Percentiles rank a stretch among this genome's conserved stretches.
phyloP scores from a whole-genome alignment of 352 stramenopile species.

The Pythium catenulatum region DNA sequence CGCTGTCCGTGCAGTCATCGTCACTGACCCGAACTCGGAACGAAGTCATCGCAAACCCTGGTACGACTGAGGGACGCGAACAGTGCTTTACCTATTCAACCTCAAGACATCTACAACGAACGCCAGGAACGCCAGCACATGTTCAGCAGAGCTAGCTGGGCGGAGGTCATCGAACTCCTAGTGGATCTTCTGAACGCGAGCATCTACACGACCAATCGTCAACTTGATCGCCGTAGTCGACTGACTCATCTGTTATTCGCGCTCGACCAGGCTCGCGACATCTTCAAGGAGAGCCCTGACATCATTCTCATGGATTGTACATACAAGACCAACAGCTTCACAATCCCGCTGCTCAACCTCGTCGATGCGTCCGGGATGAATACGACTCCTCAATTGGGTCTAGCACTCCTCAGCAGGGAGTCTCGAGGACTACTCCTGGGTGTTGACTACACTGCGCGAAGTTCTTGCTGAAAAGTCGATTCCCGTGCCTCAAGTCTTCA shows the following conservation, averaged over 20 bases:
- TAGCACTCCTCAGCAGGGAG: neutral
- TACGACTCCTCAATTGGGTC: constrained; percentile 44
- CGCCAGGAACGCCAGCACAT: too few relatives aligned
- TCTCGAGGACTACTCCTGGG: constrained; percentile 23
- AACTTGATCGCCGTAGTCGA: too few relatives aligned
- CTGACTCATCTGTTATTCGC: neutral
- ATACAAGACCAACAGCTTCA: constrained; percentile 43
- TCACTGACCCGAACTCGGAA: too few relatives aligned
- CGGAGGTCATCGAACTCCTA: too few relatives aligned
- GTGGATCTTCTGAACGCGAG: too few relatives aligned
- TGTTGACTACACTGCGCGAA: neutral
- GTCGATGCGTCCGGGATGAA: constrained; percentile 36
- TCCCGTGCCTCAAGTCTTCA: constrained; percentile 16
- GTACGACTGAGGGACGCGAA: too few relatives aligned
- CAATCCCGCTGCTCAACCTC: constrained; percentile 48
- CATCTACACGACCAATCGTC: too few relatives aligned
- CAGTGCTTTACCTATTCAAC: too few relatives aligned
- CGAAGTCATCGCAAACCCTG: too few relatives aligned
- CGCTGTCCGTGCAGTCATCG: too few relatives aligned
- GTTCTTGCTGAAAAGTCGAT: neutral
- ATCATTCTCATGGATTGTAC: constrained; percentile 28
- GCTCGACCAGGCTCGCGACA: neutral
- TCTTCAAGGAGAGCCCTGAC: neutral
- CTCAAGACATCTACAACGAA: too few relatives aligned
- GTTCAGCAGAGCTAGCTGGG: too few relatives aligned